Percentiles rank a stretch among this genome's conserved stretches.
These are phyloP conservation scores for Sporothrix phasma DNA, from an alignment of 2,329 filamentous ascomycete genomes.

Conservation along the genomic window DNA sequence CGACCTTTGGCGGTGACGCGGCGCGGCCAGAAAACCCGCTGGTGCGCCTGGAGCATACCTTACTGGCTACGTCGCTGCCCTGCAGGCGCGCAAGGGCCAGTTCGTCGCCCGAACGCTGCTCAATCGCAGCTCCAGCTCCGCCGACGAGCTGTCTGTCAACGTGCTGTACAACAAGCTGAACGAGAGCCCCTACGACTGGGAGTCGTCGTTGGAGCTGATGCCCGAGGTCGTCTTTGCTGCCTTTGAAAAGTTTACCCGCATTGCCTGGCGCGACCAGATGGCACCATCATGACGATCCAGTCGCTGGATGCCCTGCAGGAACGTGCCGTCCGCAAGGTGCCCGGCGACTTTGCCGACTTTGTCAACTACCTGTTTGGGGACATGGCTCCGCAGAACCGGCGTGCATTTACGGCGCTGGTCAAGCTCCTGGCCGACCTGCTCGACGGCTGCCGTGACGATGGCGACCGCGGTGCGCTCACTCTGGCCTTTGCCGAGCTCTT, in stretches of 20 bases:
- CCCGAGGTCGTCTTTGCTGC: constrained; percentile 82
- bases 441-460: constrained; percentile 83
- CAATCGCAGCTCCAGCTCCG: constrained; percentile 45
- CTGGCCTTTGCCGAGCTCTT: constrained; percentile 82
- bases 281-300: constrained; percentile 65
- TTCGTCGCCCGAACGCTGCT: constrained; percentile 70
- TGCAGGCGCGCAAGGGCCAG: constrained; percentile 78
- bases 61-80: constrained; percentile 67
- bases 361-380: constrained; percentile 54
- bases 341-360: constrained; percentile 63
- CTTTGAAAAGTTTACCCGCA: constrained; percentile 84
- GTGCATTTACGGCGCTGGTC: constrained; percentile 74
- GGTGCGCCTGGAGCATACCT: constrained; percentile 69
- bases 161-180: constrained; percentile 83
- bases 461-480: constrained; percentile 78
- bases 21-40: constrained; percentile 53
- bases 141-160: constrained; percentile 73
- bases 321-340: constrained; percentile 50
- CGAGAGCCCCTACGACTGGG: constrained; percentile 70
- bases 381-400: constrained; percentile 58
- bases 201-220: constrained; percentile 60
- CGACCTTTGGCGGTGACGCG: constrained; percentile 38
- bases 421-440: constrained; percentile 79
- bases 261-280: constrained; percentile 83
- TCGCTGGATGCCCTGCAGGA: constrained; percentile 66